Percentiles rank a stretch among this genome's conserved stretches.
Conservation (phyloP, 345 rosid genomes). For the Eucalyptus erythrocorys region DNA sequence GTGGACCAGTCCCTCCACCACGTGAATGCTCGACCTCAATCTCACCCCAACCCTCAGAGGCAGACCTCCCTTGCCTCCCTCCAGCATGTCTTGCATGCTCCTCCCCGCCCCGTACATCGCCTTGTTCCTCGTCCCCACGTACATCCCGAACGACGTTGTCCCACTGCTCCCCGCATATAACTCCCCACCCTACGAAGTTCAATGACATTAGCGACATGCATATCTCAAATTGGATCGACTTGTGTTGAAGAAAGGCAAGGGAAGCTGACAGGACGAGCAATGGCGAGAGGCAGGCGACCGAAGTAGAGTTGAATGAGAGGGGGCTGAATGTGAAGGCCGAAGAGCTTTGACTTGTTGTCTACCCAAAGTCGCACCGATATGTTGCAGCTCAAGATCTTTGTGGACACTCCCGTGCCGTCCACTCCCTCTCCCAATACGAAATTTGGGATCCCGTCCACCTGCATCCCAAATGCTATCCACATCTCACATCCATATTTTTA, state of each 20-base stretch:
- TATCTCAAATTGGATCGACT: neutral
- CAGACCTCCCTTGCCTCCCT: conserved; percentile 45
- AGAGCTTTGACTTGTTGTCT: conserved; percentile 72
- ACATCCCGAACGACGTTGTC: conserved; percentile 21
- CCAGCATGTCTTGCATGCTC: conserved; percentile 67
- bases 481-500: neutral
- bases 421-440: conserved; percentile 74
- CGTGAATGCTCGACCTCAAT: conserved; percentile 30
- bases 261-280: conserved; percentile 23
- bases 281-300: conserved; percentile 50
- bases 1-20: conserved; percentile 46
- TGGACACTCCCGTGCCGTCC: conserved; percentile 53
- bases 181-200: conserved; percentile 26
- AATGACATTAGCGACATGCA: neutral
- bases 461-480: neutral
- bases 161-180: conserved; percentile 35
- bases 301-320: conserved; percentile 47
- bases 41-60: conserved; percentile 32
- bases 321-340: conserved; percentile 62
- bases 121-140: conserved; percentile 45
- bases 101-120: conserved; percentile 88
- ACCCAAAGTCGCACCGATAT: conserved; percentile 36
- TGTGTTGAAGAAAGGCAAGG: neutral
- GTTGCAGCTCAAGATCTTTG: conserved; percentile 68
- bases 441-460: conserved; percentile 39